A percentile compares a stretch with the other conserved stretches of the same genome.
These are phyloP conservation scores for Alternaria arborescens DNA, from an alignment of 2,329 filamentous ascomycete species.

Conservation along the genomic window DNA sequence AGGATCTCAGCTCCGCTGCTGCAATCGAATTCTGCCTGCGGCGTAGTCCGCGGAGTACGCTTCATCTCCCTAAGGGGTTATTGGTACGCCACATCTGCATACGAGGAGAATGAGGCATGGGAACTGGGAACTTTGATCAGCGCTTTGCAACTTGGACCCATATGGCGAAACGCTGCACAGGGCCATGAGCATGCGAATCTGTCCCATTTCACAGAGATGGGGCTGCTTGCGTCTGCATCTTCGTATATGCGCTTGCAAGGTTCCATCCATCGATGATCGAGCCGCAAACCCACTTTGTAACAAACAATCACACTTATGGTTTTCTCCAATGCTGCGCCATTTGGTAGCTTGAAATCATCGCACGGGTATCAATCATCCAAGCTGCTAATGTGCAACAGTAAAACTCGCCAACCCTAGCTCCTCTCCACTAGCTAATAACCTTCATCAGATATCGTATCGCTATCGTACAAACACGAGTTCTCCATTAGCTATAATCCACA, in stretches of 20 bases:
- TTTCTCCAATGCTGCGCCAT: background rate
- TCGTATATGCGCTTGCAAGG: slow-evolving; percentile 10
- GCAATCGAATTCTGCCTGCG: background rate
- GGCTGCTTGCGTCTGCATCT: slow-evolving; percentile 7
- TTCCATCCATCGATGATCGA: background rate
- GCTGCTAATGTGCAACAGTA: background rate
- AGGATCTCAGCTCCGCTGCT: background rate
- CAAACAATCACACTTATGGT: background rate
- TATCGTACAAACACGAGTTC: background rate
- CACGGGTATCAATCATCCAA: background rate
- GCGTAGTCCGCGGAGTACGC: background rate
- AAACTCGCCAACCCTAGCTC: background rate
- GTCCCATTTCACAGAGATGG: background rate
- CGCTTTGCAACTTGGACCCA: background rate
- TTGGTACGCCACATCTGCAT: background rate
- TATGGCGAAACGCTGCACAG: background rate
- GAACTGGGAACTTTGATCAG: background rate
- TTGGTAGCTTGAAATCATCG: background rate
- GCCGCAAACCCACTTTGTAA: background rate
- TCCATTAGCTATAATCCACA: slow-evolving; percentile 1
- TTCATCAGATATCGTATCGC: background rate
- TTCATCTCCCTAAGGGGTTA: background rate
- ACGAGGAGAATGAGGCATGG: background rate
- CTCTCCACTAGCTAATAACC: background rate
- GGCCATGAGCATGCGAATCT: background rate